Evolutionary conservation across 2,329 filamentous ascomycete species (phyloP).

Genomic region (Trichophyton simii): DNA sequence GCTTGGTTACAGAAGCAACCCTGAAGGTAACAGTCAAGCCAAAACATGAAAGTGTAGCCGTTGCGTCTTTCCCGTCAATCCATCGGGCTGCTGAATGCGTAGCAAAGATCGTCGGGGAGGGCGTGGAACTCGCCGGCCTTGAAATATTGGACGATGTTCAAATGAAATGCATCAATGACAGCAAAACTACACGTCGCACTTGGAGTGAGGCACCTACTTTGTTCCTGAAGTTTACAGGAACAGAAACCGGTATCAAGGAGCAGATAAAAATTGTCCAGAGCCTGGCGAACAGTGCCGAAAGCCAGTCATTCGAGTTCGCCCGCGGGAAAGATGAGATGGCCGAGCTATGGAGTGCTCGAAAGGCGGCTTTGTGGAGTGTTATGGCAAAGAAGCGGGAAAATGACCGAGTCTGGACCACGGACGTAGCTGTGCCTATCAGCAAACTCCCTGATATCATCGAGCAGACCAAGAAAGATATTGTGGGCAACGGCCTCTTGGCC

Average conservation of each 20-base stretch:
- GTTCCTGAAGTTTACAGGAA: conserved; percentile 65
- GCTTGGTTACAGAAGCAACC: conserved; percentile 80
- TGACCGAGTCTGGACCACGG: conserved; percentile 63
- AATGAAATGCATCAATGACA: conserved; percentile 58
- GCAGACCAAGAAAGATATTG: conserved; percentile 53
- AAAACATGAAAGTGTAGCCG: conserved; percentile 66
- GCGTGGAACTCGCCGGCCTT: conserved; percentile 77
- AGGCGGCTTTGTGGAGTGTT: conserved; percentile 61
- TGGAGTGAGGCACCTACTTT: conserved; percentile 61
- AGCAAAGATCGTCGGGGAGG: conserved; percentile 62
- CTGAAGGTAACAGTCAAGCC: conserved; percentile 76
- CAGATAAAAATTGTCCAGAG: conserved; percentile 49
- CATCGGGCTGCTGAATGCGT: conserved; percentile 68
- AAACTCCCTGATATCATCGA: conserved; percentile 60
- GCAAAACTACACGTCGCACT: conserved; percentile 33
- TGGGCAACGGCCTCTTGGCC: conserved; percentile 48
- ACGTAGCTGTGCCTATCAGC: conserved; percentile 67
- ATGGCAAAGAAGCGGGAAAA: conserved; percentile 51
- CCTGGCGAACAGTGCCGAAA: conserved; percentile 42
- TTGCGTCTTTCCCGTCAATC: conserved; percentile 53
- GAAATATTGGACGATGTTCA: conserved; percentile 88
- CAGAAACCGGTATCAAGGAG: conserved; percentile 49
- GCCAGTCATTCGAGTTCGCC: conserved; percentile 56
- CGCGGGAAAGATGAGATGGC: conserved; percentile 50
- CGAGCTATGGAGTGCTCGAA: conserved; percentile 63